phyloP scores from a whole-genome alignment of 2,329 filamentous ascomycete genomes.

The Alternaria sp. region DNA sequence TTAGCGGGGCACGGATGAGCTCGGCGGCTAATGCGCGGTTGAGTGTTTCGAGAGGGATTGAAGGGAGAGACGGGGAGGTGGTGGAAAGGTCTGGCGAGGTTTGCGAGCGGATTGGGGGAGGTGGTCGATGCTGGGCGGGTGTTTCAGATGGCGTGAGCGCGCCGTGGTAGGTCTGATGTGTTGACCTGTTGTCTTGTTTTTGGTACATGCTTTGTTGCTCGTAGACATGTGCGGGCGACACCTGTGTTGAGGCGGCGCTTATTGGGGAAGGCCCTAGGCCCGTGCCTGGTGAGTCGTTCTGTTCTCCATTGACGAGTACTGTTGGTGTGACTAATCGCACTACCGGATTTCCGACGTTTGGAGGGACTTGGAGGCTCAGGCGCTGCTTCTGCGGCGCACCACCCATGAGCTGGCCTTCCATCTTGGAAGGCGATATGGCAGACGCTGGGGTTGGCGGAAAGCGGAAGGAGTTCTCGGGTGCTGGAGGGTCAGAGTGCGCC shows the following conservation, averaged over 20 bases:
- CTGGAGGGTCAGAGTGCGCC: slow-evolving; percentile 50
- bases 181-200: slow-evolving; percentile 23
- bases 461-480: slow-evolving; percentile 44
- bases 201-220: slow-evolving; percentile 20
- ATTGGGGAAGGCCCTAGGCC: slow-evolving; percentile 32
- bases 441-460: slow-evolving; percentile 50
- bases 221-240: slow-evolving; percentile 26
- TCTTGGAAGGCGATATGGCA: slow-evolving; percentile 40
- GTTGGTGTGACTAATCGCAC: slow-evolving; percentile 67
- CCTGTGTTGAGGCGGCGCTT: slow-evolving; percentile 26
- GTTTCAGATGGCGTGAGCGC: slow-evolving; percentile 40
- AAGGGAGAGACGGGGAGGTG: slow-evolving; percentile 12
- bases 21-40: slow-evolving; percentile 56
- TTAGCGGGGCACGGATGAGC: slow-evolving; percentile 54
- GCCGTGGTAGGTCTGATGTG: slow-evolving; percentile 30
- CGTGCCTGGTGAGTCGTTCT: slow-evolving; percentile 35
- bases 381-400: slow-evolving; percentile 52
- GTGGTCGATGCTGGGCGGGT: slow-evolving; percentile 29
- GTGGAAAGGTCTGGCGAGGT: slow-evolving; percentile 10
- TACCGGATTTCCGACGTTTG: slow-evolving; percentile 63
- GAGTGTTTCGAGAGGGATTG: slow-evolving; percentile 49
- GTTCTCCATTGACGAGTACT: slow-evolving; percentile 61
- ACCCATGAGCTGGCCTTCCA: slow-evolving; percentile 28
- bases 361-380: slow-evolving; percentile 68
- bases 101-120: slow-evolving; percentile 16